A percentile compares a stretch with the other conserved stretches of the same genome.
These are phyloP conservation scores for Chlorella sorokiniana DNA, from an alignment of 139 green algal species.

Conservation along the genomic window DNA sequence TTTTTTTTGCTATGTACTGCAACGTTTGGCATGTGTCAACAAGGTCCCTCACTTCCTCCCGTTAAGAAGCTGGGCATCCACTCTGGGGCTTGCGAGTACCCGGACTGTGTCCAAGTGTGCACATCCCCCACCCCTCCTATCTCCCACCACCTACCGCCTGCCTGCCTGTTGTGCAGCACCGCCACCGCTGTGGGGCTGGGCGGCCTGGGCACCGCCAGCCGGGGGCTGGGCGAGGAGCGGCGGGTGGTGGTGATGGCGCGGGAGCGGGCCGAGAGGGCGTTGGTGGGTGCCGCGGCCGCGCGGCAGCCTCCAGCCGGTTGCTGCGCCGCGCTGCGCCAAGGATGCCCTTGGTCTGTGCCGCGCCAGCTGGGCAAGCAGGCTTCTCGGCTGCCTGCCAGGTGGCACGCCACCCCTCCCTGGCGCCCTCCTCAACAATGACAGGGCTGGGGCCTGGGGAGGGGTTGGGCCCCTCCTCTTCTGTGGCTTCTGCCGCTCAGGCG, in stretches of 20 bases:
- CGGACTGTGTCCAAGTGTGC: too few relatives aligned
- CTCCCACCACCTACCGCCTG: background rate
- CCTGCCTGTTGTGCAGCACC: background rate
- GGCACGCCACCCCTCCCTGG: too few relatives aligned
- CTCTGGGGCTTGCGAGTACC: too few relatives aligned
- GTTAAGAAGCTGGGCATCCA: too few relatives aligned
- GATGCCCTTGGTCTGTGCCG: background rate
- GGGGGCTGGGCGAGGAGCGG: slow-evolving; percentile 33
- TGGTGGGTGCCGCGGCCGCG: background rate
- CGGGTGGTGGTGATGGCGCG: slow-evolving; percentile 15
- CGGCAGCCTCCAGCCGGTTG: background rate
- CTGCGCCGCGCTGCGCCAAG: background rate
- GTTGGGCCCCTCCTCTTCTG: background rate
- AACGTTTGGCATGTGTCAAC: too few relatives aligned
- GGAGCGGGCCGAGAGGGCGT: slow-evolving; percentile 8
- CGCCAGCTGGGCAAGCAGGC: background rate
- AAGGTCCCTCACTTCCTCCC: background rate
- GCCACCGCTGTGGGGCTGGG: slow-evolving; percentile 15
- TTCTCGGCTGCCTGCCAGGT: too few relatives aligned
- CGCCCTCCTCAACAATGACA: too few relatives aligned
- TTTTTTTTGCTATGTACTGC: background rate
- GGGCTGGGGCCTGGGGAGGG: too few relatives aligned
- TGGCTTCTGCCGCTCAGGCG: background rate
- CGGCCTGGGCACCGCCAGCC: slow-evolving; percentile 32
- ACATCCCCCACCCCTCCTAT: background rate